phyloP scores from a whole-genome alignment of 441 rosid genomes.

The Euphorbia celastroides region DNA sequence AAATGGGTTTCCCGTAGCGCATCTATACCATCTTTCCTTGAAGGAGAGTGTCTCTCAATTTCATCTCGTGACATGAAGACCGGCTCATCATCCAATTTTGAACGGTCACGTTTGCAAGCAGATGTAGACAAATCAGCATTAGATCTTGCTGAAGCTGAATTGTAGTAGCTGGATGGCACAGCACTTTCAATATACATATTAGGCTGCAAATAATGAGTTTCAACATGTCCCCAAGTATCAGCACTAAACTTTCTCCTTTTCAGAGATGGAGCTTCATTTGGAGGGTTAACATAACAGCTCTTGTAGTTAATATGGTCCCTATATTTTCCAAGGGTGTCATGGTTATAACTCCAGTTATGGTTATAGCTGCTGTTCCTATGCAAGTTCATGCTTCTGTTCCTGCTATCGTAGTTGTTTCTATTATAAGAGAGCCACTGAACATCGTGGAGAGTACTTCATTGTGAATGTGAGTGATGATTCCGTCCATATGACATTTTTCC shows the following conservation, averaged over 20 bases:
- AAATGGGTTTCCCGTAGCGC: conserved; percentile 57
- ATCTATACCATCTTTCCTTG: conserved; percentile 80
- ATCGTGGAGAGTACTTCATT: conserved; percentile 37
- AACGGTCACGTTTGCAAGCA: conserved; percentile 46
- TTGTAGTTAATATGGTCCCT: conserved; percentile 22
- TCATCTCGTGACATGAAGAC: conserved; percentile 65
- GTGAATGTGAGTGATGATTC: conserved; percentile 35
- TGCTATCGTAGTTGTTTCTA: conserved; percentile 23
- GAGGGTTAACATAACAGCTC: conserved; percentile 24
- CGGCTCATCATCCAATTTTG: conserved; percentile 54
- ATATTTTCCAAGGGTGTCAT: conserved; percentile 24
- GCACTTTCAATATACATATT: conserved; percentile 21
- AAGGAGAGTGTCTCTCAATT: conserved; percentile 69
- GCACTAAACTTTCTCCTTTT: conserved; percentile 58
- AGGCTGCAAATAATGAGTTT: conserved; percentile 25
- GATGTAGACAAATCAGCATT: conserved; percentile 40
- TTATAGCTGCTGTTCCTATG: conserved; percentile 20
- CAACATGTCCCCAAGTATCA: conserved; percentile 40
- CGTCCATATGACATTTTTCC: conserved; percentile 44
- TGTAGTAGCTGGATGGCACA: conserved; percentile 24
- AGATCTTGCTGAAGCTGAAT: conserved; percentile 27
- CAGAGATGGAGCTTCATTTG: conserved; percentile 34
- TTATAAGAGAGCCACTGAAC: conserved; percentile 27
- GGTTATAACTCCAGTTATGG: conserved; percentile 22
- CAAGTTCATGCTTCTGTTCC: conserved; percentile 24